A percentile compares a stretch with the other conserved stretches of the same genome.
These are phyloP conservation scores for Arthroderma sp. DNA, from an alignment of 2,329 filamentous ascomycete species.

Conservation along the genomic window DNA sequence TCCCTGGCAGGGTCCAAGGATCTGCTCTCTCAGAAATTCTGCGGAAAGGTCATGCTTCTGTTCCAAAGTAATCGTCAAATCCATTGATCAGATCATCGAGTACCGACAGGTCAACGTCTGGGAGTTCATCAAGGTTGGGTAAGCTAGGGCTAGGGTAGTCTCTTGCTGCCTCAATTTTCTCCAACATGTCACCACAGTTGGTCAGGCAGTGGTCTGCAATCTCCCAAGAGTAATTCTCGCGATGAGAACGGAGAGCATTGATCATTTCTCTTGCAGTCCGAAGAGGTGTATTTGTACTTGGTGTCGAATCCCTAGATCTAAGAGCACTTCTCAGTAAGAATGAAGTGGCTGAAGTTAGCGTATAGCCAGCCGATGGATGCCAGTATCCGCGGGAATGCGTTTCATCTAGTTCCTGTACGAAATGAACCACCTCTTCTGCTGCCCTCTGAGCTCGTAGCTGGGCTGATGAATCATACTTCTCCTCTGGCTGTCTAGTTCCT, in stretches of 20 bases:
- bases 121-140: constrained; percentile 1
- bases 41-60: neutral
- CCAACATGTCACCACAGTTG: constrained; percentile 36
- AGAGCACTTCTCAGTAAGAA: too few species aligned
- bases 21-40: too few species aligned
- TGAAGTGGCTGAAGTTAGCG: too few species aligned
- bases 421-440: too few species aligned
- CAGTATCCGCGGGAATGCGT: too few species aligned
- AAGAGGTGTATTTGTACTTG: constrained; percentile 23
- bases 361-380: too few species aligned
- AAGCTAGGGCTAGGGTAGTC: neutral
- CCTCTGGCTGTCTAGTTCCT: too few species aligned
- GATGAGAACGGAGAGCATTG: constrained; percentile 27
- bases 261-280: constrained; percentile 34
- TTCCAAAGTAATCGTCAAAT: constrained; percentile 3
- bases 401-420: too few species aligned
- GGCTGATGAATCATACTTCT: too few species aligned
- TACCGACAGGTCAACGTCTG: constrained; percentile 2
- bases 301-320: too few species aligned
- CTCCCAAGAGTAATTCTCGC: constrained; percentile 34
- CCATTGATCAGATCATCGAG: constrained; percentile 2
- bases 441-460: too few species aligned
- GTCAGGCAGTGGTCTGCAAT: constrained; percentile 39
- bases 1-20: too few species aligned
- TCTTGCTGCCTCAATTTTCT: constrained; percentile 21